phyloP scores from a whole-genome alignment of 768 basidiomycete genomes.

The Kwoniella bestiolae region DNA sequence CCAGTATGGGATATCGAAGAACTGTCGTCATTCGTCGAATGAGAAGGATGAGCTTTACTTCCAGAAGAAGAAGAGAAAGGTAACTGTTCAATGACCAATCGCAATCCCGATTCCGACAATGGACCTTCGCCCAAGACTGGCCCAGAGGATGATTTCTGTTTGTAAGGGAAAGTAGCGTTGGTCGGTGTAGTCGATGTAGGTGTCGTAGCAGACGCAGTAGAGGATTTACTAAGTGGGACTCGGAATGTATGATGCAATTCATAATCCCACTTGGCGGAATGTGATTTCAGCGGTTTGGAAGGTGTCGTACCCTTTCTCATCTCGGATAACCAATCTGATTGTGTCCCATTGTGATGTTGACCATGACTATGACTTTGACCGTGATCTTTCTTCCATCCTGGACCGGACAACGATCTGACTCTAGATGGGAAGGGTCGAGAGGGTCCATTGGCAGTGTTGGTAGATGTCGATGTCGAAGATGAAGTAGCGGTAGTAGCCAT shows the following conservation, averaged over 20 bases:
- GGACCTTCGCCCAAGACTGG: slow-evolving; percentile 37
- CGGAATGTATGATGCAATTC: slow-evolving; percentile 33
- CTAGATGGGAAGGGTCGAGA: not conserved
- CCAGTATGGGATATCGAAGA: not conserved
- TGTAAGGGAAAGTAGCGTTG: slow-evolving; percentile 3
- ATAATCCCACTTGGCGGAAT: slow-evolving; percentile 45
- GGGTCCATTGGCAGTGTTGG: not conserved
- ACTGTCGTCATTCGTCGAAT: slow-evolving; percentile 1
- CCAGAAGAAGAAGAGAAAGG: slow-evolving; percentile 4
- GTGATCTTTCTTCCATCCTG: not conserved
- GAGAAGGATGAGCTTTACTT: not conserved
- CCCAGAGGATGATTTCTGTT: not conserved
- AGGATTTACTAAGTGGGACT: slow-evolving; percentile 39
- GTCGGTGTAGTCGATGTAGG: not conserved
- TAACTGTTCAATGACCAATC: slow-evolving; percentile 33
- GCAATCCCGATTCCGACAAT: slow-evolving; percentile 36
- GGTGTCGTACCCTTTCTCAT: slow-evolving; percentile 42
- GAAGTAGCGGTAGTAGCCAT: slow-evolving; percentile 7
- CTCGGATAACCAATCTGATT: slow-evolving; percentile 4
- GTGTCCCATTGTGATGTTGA: not conserved
- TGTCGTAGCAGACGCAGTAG: not conserved
- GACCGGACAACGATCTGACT: not conserved
- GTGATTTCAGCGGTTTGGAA: slow-evolving; percentile 10
- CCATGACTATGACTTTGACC: slow-evolving; percentile 2
- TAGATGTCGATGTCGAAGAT: slow-evolving; percentile 3